phyloP scores from a whole-genome alignment of 768 basidiomycete genomes.

The Termitomyces sp. region DNA sequence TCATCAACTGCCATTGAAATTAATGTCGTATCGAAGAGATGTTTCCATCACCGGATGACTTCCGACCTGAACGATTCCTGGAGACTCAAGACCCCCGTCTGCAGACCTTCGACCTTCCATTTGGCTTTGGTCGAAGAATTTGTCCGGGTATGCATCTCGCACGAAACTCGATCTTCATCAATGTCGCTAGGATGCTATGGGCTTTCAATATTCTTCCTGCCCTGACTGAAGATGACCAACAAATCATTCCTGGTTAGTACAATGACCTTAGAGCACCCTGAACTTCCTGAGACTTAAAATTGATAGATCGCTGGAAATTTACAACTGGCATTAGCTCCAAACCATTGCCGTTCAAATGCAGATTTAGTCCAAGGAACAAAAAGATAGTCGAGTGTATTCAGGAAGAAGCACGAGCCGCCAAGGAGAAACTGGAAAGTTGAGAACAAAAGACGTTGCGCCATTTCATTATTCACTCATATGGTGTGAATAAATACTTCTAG shows the following conservation, averaged over 20 bases:
- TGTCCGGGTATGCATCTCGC: constrained; percentile 33
- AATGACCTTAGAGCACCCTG: neutral
- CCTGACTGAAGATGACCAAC: constrained; percentile 4
- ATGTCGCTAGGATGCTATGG: constrained; percentile 29
- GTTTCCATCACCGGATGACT: constrained; percentile 29
- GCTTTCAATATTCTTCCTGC: constrained; percentile 25
- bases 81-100: constrained; percentile 23
- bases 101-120: constrained; percentile 27
- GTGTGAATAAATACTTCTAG: neutral
- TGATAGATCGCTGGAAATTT: constrained; percentile 2
- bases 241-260: neutral
- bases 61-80: constrained; percentile 35
- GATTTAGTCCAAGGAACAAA: constrained; percentile 18
- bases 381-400: constrained; percentile 18
- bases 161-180: constrained; percentile 26
- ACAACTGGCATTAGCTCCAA: constrained; percentile 30
- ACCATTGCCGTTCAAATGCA: constrained; percentile 26
- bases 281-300: neutral
- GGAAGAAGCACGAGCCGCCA: constrained; percentile 18
- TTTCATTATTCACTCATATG: neutral
- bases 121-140: constrained; percentile 34
- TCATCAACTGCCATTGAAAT: neutral
- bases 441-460: neutral
- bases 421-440: constrained; percentile 1
- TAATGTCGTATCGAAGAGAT: constrained; percentile 6